Conservation (phyloP, 768 basidiomycete species). For the Mycena pura region DNA sequence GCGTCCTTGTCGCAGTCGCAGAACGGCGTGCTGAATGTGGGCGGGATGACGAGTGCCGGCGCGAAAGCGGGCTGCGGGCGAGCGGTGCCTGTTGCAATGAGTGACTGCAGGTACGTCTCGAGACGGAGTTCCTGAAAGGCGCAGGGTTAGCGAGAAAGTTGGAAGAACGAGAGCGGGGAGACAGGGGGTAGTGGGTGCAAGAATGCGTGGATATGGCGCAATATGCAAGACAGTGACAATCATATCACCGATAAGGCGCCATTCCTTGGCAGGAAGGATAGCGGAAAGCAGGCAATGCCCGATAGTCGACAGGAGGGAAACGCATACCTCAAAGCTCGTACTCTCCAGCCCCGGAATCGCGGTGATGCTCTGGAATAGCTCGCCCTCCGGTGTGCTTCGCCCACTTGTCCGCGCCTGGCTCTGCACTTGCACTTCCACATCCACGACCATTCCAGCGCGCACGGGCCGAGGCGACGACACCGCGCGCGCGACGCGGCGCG, state of each 20-base stretch:
- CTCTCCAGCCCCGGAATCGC: constrained; percentile 21
- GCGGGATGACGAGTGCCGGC: constrained; percentile 16
- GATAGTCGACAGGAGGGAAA: background rate
- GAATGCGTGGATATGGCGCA: background rate
- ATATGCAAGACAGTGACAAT: background rate
- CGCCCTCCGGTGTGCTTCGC: constrained; percentile 8
- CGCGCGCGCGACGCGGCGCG: constrained; percentile 15
- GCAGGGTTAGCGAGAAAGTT: background rate
- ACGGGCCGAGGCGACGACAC: constrained; percentile 1
- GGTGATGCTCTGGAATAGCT: constrained; percentile 25
- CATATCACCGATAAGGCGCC: no score
- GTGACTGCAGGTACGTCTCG: constrained; percentile 24
- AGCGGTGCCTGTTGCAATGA: constrained; percentile 24
- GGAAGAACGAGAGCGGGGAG: background rate
- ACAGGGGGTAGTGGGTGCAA: background rate
- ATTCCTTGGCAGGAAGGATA: no score
- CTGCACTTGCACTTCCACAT: background rate
- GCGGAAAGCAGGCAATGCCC: background rate
- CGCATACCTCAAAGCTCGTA: constrained; percentile 24
- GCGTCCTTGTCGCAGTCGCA: background rate
- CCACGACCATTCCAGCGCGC: background rate
- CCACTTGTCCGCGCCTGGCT: no score
- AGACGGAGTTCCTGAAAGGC: constrained; percentile 21
- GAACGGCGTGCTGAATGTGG: constrained; percentile 12
- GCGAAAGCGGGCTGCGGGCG: constrained; percentile 20